phyloP scores from a whole-genome alignment of 2,329 filamentous ascomycete genomes.

The Teratosphaeria nubilosa region DNA sequence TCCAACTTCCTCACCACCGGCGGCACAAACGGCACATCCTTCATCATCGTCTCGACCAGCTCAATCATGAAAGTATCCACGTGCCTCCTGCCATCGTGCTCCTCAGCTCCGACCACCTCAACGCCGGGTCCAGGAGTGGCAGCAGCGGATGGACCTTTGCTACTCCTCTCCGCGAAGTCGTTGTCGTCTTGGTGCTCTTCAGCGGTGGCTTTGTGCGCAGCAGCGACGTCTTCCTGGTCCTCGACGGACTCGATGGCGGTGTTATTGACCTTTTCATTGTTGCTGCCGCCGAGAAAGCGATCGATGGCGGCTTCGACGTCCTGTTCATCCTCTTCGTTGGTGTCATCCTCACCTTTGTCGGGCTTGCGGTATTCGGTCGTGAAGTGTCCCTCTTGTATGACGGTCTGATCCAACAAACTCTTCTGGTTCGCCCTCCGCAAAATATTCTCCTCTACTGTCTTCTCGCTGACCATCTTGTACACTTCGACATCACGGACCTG shows the following conservation, averaged over 20 bases:
- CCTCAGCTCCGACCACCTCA: slow-evolving; percentile 32
- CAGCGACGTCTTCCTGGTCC: slow-evolving; percentile 81
- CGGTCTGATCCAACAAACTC: slow-evolving; percentile 92
- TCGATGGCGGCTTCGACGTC: slow-evolving; percentile 78
- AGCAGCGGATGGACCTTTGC: slow-evolving; percentile 30
- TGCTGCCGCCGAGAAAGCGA: slow-evolving; percentile 53
- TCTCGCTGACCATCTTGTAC: slow-evolving; percentile 55
- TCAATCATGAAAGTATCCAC: slow-evolving; percentile 51
- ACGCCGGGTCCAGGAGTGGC: slow-evolving; percentile 24
- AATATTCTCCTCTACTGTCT: slow-evolving; percentile 95
- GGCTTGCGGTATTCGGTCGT: slow-evolving; percentile 67
- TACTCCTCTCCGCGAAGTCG: slow-evolving; percentile 55
- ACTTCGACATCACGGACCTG: slow-evolving; percentile 97
- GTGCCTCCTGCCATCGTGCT: slow-evolving; percentile 49
- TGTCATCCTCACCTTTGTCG: slow-evolving; percentile 54
- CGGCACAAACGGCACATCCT: slow-evolving; percentile 23
- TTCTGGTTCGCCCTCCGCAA: slow-evolving; percentile 94
- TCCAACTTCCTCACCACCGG: slow-evolving; percentile 25
- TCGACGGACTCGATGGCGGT: slow-evolving; percentile 75
- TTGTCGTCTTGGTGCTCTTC: slow-evolving; percentile 76
- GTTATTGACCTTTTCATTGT: slow-evolving; percentile 52
- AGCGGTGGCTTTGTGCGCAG: slow-evolving; percentile 77
- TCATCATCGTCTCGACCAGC: slow-evolving; percentile 20
- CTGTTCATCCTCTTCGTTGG: slow-evolving; percentile 45
- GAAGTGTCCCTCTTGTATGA: slow-evolving; percentile 96